phyloP scores from a whole-genome alignment of 768 basidiomycete genomes.

The Galerina sulciceps region DNA sequence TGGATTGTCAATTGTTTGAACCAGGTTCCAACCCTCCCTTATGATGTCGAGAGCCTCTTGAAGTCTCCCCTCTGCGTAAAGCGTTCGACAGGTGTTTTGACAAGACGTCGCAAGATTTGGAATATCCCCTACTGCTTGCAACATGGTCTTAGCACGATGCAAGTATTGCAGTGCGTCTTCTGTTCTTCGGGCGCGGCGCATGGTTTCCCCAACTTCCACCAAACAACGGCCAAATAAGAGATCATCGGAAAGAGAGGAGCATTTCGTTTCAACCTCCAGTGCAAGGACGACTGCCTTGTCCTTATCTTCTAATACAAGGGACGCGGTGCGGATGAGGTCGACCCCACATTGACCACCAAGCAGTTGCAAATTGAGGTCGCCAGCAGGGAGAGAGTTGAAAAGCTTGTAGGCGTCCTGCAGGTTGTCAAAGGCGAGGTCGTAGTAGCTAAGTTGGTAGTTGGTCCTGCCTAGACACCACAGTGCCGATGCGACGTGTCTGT shows the following conservation, averaged over 20 bases:
- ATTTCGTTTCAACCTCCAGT: slow-evolving; percentile 6
- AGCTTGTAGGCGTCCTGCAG: slow-evolving; percentile 6
- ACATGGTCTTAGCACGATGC: slow-evolving; percentile 3
- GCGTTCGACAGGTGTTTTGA: neutral
- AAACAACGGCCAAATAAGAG: slow-evolving; percentile 7
- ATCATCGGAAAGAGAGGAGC: slow-evolving; percentile 7
- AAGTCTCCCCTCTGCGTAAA: neutral
- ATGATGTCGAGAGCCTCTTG: slow-evolving; percentile 4
- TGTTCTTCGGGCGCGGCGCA: neutral
- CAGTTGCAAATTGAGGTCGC: neutral
- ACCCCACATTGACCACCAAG: slow-evolving; percentile 9
- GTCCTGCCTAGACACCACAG: slow-evolving; percentile 9
- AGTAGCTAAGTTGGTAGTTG: slow-evolving; percentile 2
- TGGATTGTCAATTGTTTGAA: slow-evolving; percentile 5
- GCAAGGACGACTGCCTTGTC: neutral
- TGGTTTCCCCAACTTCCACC: neutral
- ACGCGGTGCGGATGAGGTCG: slow-evolving; percentile 1
- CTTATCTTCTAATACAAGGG: neutral
- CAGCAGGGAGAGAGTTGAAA: slow-evolving; percentile 4
- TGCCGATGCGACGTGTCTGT: neutral
- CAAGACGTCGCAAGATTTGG: slow-evolving; percentile 1
- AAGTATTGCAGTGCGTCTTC: neutral
- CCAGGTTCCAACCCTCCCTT: slow-evolving; percentile 1
- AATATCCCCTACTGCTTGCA: neutral
- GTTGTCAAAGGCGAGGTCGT: slow-evolving; percentile 1